Conservation (phyloP, 768 basidiomycete genomes). For the Cystoderma amianthinum region DNA sequence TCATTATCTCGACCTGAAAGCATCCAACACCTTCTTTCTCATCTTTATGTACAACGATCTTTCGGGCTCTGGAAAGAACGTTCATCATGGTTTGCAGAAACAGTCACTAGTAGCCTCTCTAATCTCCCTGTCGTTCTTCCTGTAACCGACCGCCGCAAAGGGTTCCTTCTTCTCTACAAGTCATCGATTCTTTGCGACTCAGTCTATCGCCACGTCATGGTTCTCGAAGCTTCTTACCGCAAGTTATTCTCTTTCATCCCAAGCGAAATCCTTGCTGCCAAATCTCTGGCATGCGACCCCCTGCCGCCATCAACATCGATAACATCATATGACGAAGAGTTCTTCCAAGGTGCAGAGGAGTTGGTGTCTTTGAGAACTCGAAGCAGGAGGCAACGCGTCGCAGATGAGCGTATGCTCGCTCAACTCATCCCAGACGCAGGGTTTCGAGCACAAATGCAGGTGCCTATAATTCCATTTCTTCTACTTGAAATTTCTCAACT, state of each 20-base stretch:
- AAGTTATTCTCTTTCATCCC: constrained; percentile 71
- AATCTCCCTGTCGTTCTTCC: constrained; percentile 27
- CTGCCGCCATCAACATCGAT: constrained; percentile 63
- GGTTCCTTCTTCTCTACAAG: constrained; percentile 32
- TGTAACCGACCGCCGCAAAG: constrained; percentile 19
- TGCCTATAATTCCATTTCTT: constrained; percentile 10
- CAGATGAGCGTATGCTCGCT: constrained; percentile 47
- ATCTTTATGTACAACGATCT: constrained; percentile 82
- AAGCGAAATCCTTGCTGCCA: constrained; percentile 36
- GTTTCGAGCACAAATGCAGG: constrained; percentile 52
- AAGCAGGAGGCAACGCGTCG: constrained; percentile 32
- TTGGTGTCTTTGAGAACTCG: constrained; percentile 28
- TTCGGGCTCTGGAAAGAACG: constrained; percentile 77
- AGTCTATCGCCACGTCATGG: constrained; percentile 70
- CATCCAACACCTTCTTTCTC: constrained; percentile 72
- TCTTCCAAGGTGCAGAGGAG: constrained; percentile 66
- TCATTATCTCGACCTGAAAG: constrained; percentile 32
- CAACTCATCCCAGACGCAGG: constrained; percentile 51
- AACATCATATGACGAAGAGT: constrained; percentile 62
- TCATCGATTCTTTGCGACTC: constrained; percentile 37
- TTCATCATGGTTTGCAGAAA: constrained; percentile 64
- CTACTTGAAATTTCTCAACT: neutral
- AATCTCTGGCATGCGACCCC: constrained; percentile 77
- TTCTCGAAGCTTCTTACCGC: constrained; percentile 58
- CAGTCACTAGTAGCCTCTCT: constrained; percentile 37